Base-by-base conservation (phyloP, 768 basidiomycete genomes). In the Podaxis sp. region DNA sequence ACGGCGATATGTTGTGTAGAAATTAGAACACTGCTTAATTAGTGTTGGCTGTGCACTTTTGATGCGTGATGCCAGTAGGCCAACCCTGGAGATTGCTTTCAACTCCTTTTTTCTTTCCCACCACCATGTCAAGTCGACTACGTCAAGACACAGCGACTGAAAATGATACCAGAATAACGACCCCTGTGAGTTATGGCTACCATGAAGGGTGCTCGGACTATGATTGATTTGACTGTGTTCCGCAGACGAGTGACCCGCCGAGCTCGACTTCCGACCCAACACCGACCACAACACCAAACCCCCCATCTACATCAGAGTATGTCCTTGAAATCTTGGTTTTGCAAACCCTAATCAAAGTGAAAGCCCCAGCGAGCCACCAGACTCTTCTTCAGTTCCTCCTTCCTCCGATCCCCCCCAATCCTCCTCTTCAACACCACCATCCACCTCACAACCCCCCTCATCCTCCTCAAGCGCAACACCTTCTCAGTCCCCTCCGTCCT, bases 91-190 rank as follows among this genome's bases (percentile, higher is more conserved):
- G 23, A 23, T 2, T 2, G n/a, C 6, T 14, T 42, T 42, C 13
- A 14, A 14, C 11, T 48, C 11, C 9, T 48, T 48, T 23, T 27
- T 23, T 14, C 47, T 48, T 48, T 25, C 27, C 47, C 47, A 48
- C 47, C 47, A 48, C 47, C 21, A 48, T 48, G 47, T 0, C 47
- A 4, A 25, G 13, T 27, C 23, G 21, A 6, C 47, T 21, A 4
- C 9, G 47, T 5, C 47, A 48, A 23, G 21, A 4, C 23, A 18
- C 23, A n/a, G n/a, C 42, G 23, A 13, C 18, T 10, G 21, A 18
- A 23, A 23, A 11, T 48, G 23, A 23, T 4, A 21, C 47, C 10
- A n/a, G 0, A 7, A 9, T 16, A 44, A 16, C n/a, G 83, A 16
- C 18, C 5, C 14, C 42, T 44, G 37, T 38, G 18, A 16, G 52